Evolutionary conservation across 768 basidiomycete species (phyloP).

Genomic region (Clitopilus passeckerianus): DNA sequence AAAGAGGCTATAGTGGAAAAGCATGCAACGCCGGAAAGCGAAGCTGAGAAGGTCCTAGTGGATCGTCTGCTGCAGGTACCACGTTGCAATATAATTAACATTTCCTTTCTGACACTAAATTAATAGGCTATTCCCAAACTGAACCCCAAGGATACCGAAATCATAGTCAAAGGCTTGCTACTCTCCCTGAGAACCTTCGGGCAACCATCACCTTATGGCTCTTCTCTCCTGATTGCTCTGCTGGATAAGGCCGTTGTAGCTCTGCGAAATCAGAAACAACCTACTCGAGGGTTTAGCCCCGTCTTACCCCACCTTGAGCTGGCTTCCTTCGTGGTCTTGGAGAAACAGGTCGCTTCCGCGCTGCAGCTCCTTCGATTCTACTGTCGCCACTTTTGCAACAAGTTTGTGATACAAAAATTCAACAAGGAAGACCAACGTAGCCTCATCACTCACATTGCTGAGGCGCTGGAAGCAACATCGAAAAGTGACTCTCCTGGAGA

Average conservation of each 20-base stretch:
- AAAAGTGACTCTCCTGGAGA: conserved; percentile 11
- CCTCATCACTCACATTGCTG: conserved; percentile 42
- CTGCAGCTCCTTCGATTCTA: conserved; percentile 51
- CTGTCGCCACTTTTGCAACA: conserved; percentile 34
- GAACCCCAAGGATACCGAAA: conserved; percentile 30
- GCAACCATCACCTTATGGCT: conserved; percentile 26
- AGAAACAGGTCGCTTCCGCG: conserved; percentile 35
- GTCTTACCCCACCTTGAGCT: conserved; percentile 43
- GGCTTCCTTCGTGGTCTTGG: conserved; percentile 35
- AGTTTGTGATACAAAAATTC: conserved; percentile 42
- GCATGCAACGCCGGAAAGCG: conserved; percentile 36
- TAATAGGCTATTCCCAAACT: conserved; percentile 47
- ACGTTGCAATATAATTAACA: conserved; percentile 4
- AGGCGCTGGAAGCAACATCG: conserved; percentile 35
- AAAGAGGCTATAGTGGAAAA: conserved; percentile 38
- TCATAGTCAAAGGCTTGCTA: conserved; percentile 51
- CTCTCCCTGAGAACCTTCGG: conserved; percentile 41
- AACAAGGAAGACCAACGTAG: conserved; percentile 34
- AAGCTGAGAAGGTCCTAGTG: conserved; percentile 43
- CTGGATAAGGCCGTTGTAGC: conserved; percentile 8
- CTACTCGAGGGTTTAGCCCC: conserved; percentile 8
- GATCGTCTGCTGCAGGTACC: conserved; percentile 30
- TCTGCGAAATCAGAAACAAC: background rate
- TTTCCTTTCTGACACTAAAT: background rate
- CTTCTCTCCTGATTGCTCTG: conserved; percentile 28